Percentiles rank a stretch among this genome's conserved stretches.
Conservation (phyloP, 2,329 filamentous ascomycete species). For the Sporothrix curviconia region DNA sequence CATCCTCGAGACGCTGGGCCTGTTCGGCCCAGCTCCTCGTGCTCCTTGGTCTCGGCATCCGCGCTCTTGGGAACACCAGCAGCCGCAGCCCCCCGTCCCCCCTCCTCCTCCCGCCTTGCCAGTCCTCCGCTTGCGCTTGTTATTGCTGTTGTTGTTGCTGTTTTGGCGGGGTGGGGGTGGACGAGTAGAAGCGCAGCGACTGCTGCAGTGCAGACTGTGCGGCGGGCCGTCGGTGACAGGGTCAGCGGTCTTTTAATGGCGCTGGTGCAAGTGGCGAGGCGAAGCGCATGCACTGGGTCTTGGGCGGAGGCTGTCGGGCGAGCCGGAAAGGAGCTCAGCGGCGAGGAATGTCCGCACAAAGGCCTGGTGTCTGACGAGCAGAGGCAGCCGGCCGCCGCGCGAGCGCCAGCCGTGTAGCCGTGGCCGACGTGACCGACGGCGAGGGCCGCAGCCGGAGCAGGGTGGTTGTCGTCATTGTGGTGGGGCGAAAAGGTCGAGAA, state of each 20-base stretch:
- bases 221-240: neutral
- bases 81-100: too few relatives aligned
- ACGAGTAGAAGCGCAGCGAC: slow-evolving; percentile 15
- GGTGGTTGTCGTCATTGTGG: slow-evolving; percentile 12
- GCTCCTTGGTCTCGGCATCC: neutral
- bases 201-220: slow-evolving; percentile 2
- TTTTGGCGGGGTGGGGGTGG: slow-evolving; percentile 10
- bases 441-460: slow-evolving; percentile 15
- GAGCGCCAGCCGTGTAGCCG: slow-evolving; percentile 6
- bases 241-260: neutral
- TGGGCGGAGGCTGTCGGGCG: neutral
- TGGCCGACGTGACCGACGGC: neutral
- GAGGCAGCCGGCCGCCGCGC: neutral
- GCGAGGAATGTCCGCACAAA: slow-evolving; percentile 6
- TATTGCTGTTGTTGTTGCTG: too few relatives aligned
- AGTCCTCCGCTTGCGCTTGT: slow-evolving; percentile 14
- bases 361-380: slow-evolving; percentile 18
- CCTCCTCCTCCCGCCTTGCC: slow-evolving; percentile 4
- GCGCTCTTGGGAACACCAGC: neutral
- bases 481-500: neutral
- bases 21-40: slow-evolving; percentile 8
- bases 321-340: slow-evolving; percentile 28
- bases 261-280: neutral
- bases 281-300: neutral
- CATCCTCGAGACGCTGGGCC: neutral